Evolutionary conservation across 176 grass and related monocot genomes (phyloP), one percentile per base, ranked within the genome.

Genomic region (Triticum urartu): DNA sequence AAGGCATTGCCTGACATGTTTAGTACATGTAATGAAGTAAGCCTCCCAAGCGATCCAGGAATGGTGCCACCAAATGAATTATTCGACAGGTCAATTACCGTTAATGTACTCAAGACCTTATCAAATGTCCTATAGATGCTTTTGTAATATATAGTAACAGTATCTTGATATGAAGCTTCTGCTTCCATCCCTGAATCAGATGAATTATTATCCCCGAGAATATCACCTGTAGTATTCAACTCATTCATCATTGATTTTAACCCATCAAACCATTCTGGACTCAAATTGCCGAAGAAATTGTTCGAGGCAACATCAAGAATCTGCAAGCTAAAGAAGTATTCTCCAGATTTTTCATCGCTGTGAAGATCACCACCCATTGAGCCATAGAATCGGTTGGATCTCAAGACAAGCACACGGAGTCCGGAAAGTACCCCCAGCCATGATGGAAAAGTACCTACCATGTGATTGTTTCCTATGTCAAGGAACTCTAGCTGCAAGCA

Each of bases 251-350:
- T 88, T 1, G 68, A 85, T 24, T 25, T 22, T 4, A 88, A 24
- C 8, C 7, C 9, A 3, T 15, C 3, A 8, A 91, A 64, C 76
- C 25, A 88, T n/a, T 54, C 7, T 24, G 30, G 1, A 5, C 9
- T 40, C 65, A 88, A 59, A 48, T 43, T 80, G 0, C 80, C 80
- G 1, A 15, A 83, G 13, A 91, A 60, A 4, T 81, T 85, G 25
- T 85, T 91, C 0, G 45, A 88, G 22, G 78, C 59, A 62, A 85
- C 1, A 75, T 91, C 89, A 3, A 91, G 42, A 20, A 91, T 77
- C 63, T 78, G 77, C 61, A 90, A 5, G 1, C 9, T 79, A 8
- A 68, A n/a, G 14, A 88, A 80, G 38, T 7, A 20, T 6, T 22
- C 25, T 11, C 10, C 40, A 36, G 3, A 71, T 9, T 72, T 13